Evolutionary conservation across 192 early-diverging fungal genomes (phyloP).

Genomic region (Glomus cerebriforme): DNA sequence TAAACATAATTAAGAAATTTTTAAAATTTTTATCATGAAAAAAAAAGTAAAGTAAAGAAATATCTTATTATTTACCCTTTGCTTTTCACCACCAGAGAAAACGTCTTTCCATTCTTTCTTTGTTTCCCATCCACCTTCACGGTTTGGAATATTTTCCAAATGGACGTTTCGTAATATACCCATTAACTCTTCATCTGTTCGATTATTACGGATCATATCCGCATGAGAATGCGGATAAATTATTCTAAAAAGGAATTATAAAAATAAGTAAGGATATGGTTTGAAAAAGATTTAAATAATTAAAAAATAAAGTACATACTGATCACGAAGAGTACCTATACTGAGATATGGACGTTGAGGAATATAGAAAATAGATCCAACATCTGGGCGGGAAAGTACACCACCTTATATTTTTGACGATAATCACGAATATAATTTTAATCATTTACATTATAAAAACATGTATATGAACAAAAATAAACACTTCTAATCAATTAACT

Average conservation of each 20-base stretch:
- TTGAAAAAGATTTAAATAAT: neutral
- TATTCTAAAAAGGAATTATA: conserved; percentile 44
- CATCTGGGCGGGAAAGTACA: conserved; percentile 64
- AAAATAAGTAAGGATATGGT: neutral
- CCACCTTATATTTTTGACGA: conserved; percentile 49
- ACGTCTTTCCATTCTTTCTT: conserved; percentile 91
- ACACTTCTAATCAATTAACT: neutral
- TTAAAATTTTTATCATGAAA: neutral
- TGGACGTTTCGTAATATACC: conserved; percentile 84
- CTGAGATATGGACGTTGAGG: conserved; percentile 96
- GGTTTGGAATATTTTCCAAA: conserved; percentile 73
- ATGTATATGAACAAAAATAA: neutral
- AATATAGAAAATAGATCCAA: conserved; percentile 94
- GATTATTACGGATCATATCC: conserved; percentile 73
- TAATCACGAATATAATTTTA: conserved; percentile 8
- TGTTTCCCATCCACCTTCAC: conserved; percentile 90
- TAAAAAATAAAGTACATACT: conserved; percentile 47
- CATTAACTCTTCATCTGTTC: conserved; percentile 81
- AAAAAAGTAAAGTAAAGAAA: conserved; percentile 10
- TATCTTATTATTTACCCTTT: conserved; percentile 56
- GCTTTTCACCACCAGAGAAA: conserved; percentile 95
- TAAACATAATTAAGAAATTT: neutral
- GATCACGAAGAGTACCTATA: conserved; percentile 91
- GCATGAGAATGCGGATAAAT: conserved; percentile 91
- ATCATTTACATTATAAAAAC: neutral